These are phyloP conservation scores for Salix exigua DNA, from an alignment of 345 rosid genomes.

Conservation along the genomic window DNA sequence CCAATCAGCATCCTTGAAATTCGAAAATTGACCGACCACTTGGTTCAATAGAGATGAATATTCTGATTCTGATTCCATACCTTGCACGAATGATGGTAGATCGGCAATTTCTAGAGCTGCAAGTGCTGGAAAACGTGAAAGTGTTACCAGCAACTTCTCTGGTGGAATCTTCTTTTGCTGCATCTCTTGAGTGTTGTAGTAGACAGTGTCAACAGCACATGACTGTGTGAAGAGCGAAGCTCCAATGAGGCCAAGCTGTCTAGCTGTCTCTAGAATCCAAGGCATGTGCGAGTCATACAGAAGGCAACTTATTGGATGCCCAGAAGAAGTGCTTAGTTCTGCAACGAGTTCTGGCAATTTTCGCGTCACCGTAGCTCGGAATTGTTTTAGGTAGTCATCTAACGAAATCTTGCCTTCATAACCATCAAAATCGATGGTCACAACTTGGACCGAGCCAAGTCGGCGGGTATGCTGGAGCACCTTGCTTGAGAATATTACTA, in stretches of 20 bases:
- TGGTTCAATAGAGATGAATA: background rate
- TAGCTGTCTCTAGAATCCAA: conserved; percentile 1
- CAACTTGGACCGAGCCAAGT: background rate
- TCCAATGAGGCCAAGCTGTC: background rate
- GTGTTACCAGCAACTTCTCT: background rate
- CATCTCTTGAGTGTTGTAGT: background rate
- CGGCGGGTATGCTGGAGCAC: background rate
- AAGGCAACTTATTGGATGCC: background rate
- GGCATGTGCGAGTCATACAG: background rate
- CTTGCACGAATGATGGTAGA: background rate
- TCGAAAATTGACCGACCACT: background rate
- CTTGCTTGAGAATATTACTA: background rate
- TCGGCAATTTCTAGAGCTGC: background rate
- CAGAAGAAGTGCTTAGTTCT: background rate
- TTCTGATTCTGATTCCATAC: background rate
- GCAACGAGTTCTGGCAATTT: background rate
- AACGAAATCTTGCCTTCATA: background rate
- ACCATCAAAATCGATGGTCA: background rate
- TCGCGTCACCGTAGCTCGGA: background rate
- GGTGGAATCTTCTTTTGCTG: background rate
- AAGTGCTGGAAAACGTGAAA: background rate
- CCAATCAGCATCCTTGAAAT: conserved; percentile 1
- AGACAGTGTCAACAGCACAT: background rate
- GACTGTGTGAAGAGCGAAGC: conserved; percentile 3
- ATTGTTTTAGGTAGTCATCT: background rate